Evolutionary conservation across 208 protist genomes (phyloP).

Genomic region (Herpetomonas muscarum): DNA sequence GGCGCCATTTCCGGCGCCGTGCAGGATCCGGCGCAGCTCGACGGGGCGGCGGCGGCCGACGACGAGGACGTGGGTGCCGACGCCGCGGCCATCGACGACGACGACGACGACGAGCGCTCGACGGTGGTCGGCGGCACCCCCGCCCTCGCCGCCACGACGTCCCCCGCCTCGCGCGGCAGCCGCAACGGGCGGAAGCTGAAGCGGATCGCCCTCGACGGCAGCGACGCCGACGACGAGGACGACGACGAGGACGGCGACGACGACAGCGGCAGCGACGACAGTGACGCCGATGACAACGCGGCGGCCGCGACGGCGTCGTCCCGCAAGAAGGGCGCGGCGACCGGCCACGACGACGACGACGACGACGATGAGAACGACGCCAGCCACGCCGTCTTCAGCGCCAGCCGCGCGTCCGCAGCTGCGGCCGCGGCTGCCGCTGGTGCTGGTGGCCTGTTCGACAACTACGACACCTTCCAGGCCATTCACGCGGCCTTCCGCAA

Average conservation of each 20-base stretch:
- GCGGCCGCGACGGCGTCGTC: slow-evolving; percentile 7
- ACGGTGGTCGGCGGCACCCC: slow-evolving; percentile 4
- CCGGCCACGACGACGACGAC: slow-evolving; percentile 11
- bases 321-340: background rate
- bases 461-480: slow-evolving; percentile 53
- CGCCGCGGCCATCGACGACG: slow-evolving; percentile 11
- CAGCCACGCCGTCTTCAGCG: background rate
- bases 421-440: background rate
- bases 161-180: background rate
- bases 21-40: background rate
- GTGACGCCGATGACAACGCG: slow-evolving; percentile 1
- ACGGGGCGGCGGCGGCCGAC: slow-evolving; percentile 19
- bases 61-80: slow-evolving; percentile 10
- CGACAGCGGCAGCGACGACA: slow-evolving; percentile 15
- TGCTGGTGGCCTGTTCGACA: slow-evolving; percentile 5
- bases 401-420: slow-evolving; percentile 4
- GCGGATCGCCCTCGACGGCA: background rate
- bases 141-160: slow-evolving; percentile 16
- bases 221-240: slow-evolving; percentile 11
- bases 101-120: slow-evolving; percentile 23
- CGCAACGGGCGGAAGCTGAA: too few relatives aligned
- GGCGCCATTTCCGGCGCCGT: slow-evolving; percentile 8
- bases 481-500: slow-evolving; percentile 35
- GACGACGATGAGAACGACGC: slow-evolving; percentile 19
- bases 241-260: slow-evolving; percentile 8